Percentiles rank a stretch among this genome's conserved stretches.
Evolutionary conservation across 306 rosid species (phyloP).

Genomic region (Begonia fuchsioides): DNA sequence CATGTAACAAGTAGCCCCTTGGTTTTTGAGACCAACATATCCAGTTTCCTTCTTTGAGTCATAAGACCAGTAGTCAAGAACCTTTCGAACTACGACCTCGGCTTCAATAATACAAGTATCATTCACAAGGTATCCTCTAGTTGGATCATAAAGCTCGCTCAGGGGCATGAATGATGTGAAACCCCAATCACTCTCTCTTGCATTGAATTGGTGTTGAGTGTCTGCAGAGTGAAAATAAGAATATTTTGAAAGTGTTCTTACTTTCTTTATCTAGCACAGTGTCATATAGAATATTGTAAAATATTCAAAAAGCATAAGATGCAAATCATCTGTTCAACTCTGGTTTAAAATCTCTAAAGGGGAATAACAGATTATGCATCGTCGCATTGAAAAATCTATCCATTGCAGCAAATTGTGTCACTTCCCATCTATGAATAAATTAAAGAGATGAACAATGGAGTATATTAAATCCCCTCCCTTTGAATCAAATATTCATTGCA

Average conservation of each 20-base stretch:
- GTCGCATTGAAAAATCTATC: no score
- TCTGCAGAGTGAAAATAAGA: conserved; percentile 13
- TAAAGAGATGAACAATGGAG: no score
- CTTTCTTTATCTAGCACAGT: background rate
- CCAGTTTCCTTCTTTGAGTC: conserved; percentile 96
- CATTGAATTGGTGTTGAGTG: background rate
- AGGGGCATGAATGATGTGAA: background rate
- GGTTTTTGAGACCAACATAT: conserved; percentile 87
- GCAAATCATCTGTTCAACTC: no score
- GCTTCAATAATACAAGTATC: background rate
- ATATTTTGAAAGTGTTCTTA: background rate
- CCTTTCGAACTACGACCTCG: background rate
- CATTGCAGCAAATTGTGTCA: no score
- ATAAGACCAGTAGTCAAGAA: conserved; percentile 63
- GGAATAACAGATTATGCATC: no score
- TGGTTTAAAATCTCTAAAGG: no score
- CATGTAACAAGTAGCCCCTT: conserved; percentile 98
- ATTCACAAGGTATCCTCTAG: background rate
- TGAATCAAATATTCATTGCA: background rate
- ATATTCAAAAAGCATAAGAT: no score
- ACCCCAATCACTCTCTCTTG: conserved; percentile 1
- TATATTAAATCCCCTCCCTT: no score
- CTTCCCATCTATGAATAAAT: no score
- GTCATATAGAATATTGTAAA: background rate
- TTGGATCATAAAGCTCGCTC: background rate